Evolutionary conservation across 805 yeast species (phyloP).

Genomic region (Ogataea ramenticola): DNA sequence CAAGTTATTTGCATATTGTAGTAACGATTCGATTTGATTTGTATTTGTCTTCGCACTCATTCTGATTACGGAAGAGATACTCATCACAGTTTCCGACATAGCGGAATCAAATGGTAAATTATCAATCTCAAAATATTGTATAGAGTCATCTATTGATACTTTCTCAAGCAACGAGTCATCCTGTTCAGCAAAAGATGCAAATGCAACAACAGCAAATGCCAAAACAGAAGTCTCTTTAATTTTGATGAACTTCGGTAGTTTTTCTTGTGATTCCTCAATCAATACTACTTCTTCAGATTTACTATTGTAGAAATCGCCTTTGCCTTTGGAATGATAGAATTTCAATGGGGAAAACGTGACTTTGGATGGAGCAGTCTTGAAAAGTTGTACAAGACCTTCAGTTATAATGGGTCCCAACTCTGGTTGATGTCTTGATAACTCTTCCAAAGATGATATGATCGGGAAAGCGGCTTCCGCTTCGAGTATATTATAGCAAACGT

Average conservation of each 20-base stretch:
- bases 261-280: slow-evolving; percentile 29
- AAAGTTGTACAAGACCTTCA: slow-evolving; percentile 37
- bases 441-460: slow-evolving; percentile 69
- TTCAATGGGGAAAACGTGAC: slow-evolving; percentile 33
- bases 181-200: not conserved
- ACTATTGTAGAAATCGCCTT: slow-evolving; percentile 32
- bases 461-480: slow-evolving; percentile 38
- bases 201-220: not conserved
- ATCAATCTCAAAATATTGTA: not conserved
- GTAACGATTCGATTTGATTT: too few relatives aligned
- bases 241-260: not conserved
- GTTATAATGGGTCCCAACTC: slow-evolving; percentile 54
- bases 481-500: slow-evolving; percentile 21
- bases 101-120: not conserved
- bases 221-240: not conserved
- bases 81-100: not conserved
- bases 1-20: too few relatives aligned
- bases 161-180: too few relatives aligned
- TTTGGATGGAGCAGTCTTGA: slow-evolving; percentile 34
- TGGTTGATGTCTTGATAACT: slow-evolving; percentile 77
- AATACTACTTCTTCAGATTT: slow-evolving; percentile 32
- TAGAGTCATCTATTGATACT: not conserved
- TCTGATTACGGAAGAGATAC: not conserved
- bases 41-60: too few relatives aligned
- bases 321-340: slow-evolving; percentile 34